Evolutionary conservation across 768 basidiomycete species (phyloP).

Genomic region (Pluteus cervinus): DNA sequence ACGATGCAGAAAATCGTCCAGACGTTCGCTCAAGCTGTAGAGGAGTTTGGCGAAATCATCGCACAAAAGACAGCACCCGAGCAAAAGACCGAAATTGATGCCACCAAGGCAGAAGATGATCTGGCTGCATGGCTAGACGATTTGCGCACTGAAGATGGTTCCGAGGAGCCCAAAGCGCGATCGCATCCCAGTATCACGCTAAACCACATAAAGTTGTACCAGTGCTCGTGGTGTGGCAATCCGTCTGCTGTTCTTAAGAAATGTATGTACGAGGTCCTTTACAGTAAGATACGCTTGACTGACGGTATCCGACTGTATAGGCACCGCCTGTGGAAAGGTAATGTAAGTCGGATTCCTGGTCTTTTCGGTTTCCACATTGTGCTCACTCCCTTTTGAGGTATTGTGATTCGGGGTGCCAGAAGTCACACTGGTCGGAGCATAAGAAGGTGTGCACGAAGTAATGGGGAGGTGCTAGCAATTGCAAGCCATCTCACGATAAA

Average conservation of each 20-base stretch:
- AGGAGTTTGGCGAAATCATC: conserved; percentile 43
- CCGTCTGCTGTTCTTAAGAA: conserved; percentile 53
- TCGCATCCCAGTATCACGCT: conserved; percentile 39
- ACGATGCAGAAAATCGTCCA: conserved; percentile 44
- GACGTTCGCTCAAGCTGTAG: conserved; percentile 35
- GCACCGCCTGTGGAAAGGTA: no score
- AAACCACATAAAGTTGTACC: conserved; percentile 47
- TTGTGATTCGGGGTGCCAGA: no score
- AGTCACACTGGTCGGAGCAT: no score
- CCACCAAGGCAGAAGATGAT: conserved; percentile 46
- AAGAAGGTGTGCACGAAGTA: no score
- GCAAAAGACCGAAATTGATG: conserved; percentile 16
- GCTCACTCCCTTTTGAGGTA: no score
- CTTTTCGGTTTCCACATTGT: no score
- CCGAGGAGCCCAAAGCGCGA: conserved; percentile 18
- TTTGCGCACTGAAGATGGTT: conserved; percentile 32
- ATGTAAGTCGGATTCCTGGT: no score
- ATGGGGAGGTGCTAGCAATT: no score
- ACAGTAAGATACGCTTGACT: no score
- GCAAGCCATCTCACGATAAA: no score
- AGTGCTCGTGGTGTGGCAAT: conserved; percentile 61
- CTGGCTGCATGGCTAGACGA: conserved; percentile 54
- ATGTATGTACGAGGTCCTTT: conserved; percentile 28
- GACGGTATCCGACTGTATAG: no score
- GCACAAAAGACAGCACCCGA: conserved; percentile 23